Evolutionary conservation across 805 yeast genomes (phyloP), one percentile per base, ranked within the genome.

Genomic region (Priceomyces fermenticarens): DNA sequence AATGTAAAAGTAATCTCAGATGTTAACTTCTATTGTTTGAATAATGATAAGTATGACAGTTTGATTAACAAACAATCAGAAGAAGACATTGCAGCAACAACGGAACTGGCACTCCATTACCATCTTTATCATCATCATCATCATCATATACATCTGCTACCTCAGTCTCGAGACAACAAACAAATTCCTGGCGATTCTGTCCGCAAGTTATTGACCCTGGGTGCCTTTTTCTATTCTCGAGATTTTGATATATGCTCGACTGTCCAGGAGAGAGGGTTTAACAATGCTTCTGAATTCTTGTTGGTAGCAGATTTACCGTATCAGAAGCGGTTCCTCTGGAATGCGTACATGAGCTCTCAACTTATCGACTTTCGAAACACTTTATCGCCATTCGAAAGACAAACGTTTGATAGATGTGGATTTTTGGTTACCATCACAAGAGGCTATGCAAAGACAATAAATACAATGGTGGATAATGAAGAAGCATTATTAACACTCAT

Each of bases 1-100:
- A 66, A 64, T 29, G 69, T 86, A 5, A 70, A 67, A 47, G 70
- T 64, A 36, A 74, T 85, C 4, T 64, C 73, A n/a, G 80, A 75
- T 16, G 85, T 83, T 1, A 81, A 79, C 41, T 83, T 84, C 55
- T 75, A 76, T 43, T 83, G 90, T 51, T 64, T 85, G 32, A 78
- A 77, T 44, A 75, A 73, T 35, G 80, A 76, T 35, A 70, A 66
- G 28, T 80, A 60, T 53, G 91, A 84, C 54, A 50, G 61, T 32
- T 47, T 56, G 46, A 47, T 56, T 27, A 46, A 55, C 13, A 27
- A 30, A 17, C 16, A 30, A 9, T 35, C 36, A 10, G 52, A 49
- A 14, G 41, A 41, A 11, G 49, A 51, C 26, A 47, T 46, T n/a
- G 15, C 27, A 13, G 3, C 25, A 16, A 12, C 17, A 10, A 28